These are phyloP conservation scores for Xylaria castorea DNA, from an alignment of 495 filamentous ascomycete genomes.

Conservation along the genomic window DNA sequence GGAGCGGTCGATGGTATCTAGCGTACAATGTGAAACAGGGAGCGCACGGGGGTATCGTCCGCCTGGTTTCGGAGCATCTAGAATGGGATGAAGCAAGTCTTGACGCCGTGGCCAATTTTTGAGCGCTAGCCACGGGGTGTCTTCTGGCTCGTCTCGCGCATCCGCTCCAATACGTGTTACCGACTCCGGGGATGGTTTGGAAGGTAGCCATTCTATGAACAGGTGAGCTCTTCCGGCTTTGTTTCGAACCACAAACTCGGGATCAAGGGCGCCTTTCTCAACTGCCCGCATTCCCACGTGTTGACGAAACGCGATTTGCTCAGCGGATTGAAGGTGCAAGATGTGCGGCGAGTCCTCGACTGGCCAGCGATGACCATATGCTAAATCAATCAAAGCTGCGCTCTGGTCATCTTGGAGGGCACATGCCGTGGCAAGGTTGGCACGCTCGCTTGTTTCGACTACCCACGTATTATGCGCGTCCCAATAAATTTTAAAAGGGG, in stretches of 20 bases:
- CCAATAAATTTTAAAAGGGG: slow-evolving; percentile 58
- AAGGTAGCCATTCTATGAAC: slow-evolving; percentile 42
- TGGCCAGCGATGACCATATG: slow-evolving; percentile 51
- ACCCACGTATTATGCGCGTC: slow-evolving; percentile 49
- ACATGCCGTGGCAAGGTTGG: slow-evolving; percentile 12
- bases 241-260: slow-evolving; percentile 46
- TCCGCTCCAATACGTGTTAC: slow-evolving; percentile 31
- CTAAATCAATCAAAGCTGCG: slow-evolving; percentile 54
- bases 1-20: slow-evolving; percentile 63
- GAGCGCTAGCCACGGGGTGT: slow-evolving; percentile 58
- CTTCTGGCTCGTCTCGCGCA: slow-evolving; percentile 40
- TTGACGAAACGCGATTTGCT: slow-evolving; percentile 31
- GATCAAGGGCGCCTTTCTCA: slow-evolving; percentile 13
- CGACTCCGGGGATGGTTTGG: slow-evolving; percentile 44
- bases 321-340: slow-evolving; percentile 41
- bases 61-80: not conserved
- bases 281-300: slow-evolving; percentile 32
- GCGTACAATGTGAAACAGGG: slow-evolving; percentile 43
- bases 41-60: slow-evolving; percentile 45
- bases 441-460: slow-evolving; percentile 45
- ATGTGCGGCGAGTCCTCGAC: slow-evolving; percentile 50
- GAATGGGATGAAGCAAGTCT: slow-evolving; percentile 64
- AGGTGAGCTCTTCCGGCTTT: slow-evolving; percentile 37
- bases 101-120: slow-evolving; percentile 59
- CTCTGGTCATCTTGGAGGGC: slow-evolving; percentile 51